A percentile compares a stretch with the other conserved stretches of the same genome.
These are phyloP conservation scores for Angomonas deanei DNA, from an alignment of 208 protist species.

Conservation along the genomic window DNA sequence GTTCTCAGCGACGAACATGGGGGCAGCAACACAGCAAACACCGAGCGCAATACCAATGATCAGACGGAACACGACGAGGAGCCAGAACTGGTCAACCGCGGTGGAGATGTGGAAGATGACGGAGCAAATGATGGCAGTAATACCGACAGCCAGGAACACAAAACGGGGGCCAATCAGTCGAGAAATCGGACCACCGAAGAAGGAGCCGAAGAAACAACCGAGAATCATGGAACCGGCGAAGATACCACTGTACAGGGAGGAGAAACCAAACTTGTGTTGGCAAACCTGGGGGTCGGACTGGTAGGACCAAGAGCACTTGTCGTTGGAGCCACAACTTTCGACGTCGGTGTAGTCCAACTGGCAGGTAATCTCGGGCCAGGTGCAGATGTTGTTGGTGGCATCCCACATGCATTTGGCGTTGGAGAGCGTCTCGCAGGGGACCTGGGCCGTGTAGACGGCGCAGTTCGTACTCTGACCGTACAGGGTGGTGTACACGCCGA, in stretches of 20 bases:
- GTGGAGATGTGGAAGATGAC: conserved; percentile 60
- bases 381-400: conserved; percentile 19
- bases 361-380: conserved; percentile 35
- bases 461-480: conserved; percentile 62
- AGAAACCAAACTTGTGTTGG: conserved; percentile 50
- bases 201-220: conserved; percentile 68
- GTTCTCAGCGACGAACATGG: conserved; percentile 75
- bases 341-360: conserved; percentile 11
- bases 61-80: conserved; percentile 62
- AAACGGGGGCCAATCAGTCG: conserved; percentile 38
- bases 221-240: conserved; percentile 82
- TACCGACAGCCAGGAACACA: conserved; percentile 52
- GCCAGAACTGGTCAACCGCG: conserved; percentile 52
- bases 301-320: conserved; percentile 52
- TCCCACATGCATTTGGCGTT: conserved; percentile 59
- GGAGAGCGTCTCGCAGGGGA: conserved; percentile 29
- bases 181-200: conserved; percentile 47
- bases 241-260: conserved; percentile 54
- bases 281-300: conserved; percentile 18
- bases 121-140: conserved; percentile 43
- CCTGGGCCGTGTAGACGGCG: conserved; percentile 21
- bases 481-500: conserved; percentile 58
- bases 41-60: conserved; percentile 70
- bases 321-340: conserved; percentile 17
- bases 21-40: conserved; percentile 48